Percentiles rank a stretch among this genome's conserved stretches.
Conservation (phyloP, 148 eudicot species). For the Rhododendron simsii region DNA sequence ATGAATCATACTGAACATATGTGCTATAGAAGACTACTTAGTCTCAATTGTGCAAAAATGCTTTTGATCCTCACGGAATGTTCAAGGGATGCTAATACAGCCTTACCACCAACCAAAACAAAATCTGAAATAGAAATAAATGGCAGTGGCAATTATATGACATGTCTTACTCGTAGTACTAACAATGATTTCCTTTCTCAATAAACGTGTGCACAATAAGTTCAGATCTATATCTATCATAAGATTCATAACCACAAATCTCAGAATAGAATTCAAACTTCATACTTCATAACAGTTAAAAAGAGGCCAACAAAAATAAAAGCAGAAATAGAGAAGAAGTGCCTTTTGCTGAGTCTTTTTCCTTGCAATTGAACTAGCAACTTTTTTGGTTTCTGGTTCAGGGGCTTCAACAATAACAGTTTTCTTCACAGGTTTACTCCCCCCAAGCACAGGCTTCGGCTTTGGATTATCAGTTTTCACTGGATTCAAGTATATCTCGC, state of each 20-base stretch:
- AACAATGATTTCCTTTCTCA: not conserved
- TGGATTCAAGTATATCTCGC: conserved; percentile 43
- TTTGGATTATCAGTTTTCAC: conserved; percentile 39
- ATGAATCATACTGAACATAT: not conserved
- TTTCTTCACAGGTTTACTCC: conserved; percentile 59
- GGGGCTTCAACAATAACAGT: conserved; percentile 58
- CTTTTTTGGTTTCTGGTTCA: conserved; percentile 49
- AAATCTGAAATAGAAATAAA: not conserved
- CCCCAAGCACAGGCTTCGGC: conserved; percentile 49
- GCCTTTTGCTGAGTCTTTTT: conserved; percentile 68
- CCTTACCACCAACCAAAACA: not conserved
- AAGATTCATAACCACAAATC: not conserved
- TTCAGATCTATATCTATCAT: not conserved
- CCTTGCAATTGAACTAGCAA: conserved; percentile 39
- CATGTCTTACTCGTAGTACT: not conserved
- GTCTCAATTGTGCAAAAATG: not conserved
- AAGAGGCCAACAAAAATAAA: not conserved
- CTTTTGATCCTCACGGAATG: not conserved
- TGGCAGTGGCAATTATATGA: not conserved
- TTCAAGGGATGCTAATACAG: not conserved
- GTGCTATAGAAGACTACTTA: not conserved
- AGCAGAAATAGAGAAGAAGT: not conserved
- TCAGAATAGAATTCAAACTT: not conserved
- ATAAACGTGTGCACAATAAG: not conserved
- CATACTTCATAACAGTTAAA: not conserved